A percentile compares a stretch with the other conserved stretches of the same genome.
Evolutionary conservation across 169 alveolate genomes (phyloP).

Genomic region (Plasmodium adleri): DNA sequence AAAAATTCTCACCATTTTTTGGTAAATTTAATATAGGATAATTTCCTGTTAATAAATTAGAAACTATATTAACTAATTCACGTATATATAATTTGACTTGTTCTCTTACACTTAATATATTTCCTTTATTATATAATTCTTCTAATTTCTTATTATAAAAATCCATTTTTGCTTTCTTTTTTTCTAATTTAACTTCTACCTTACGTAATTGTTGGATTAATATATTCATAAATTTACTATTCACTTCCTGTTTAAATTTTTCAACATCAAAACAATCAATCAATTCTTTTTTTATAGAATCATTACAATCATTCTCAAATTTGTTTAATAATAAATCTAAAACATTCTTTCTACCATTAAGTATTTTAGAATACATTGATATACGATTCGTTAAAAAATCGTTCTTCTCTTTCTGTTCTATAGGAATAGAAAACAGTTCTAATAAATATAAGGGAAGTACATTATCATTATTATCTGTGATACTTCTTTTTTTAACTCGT

Average conservation of each 20-base stretch:
- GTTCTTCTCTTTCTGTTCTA: constrained; percentile 88
- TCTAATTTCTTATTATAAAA: constrained; percentile 78
- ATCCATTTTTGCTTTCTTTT: constrained; percentile 85
- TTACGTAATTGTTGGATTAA: constrained; percentile 84
- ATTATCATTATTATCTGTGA: constrained; percentile 84
- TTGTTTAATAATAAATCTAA: constrained; percentile 79
- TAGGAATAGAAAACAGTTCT: constrained; percentile 88
- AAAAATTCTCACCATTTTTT: constrained; percentile 85
- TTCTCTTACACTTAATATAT: constrained; percentile 83
- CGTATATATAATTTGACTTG: constrained; percentile 87
- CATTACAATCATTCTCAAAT: constrained; percentile 80
- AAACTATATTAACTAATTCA: constrained; percentile 87
- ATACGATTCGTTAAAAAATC: constrained; percentile 85
- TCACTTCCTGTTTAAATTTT: constrained; percentile 85
- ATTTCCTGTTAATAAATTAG: constrained; percentile 90
- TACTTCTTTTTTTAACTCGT: constrained; percentile 85
- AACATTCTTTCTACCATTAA: constrained; percentile 82
- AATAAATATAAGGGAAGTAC: constrained; percentile 87
- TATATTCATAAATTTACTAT: constrained; percentile 86
- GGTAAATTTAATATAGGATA: constrained; percentile 90
- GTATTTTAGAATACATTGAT: constrained; percentile 87
- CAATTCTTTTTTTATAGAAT: constrained; percentile 79
- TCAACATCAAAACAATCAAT: constrained; percentile 83
- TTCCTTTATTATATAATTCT: constrained; percentile 82
- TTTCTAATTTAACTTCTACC: constrained; percentile 85